A percentile compares a stretch with the other conserved stretches of the same genome.
Evolutionary conservation across 1,284 basidiomycete species (phyloP).

Genomic region (Ceratobasidium sp.): DNA sequence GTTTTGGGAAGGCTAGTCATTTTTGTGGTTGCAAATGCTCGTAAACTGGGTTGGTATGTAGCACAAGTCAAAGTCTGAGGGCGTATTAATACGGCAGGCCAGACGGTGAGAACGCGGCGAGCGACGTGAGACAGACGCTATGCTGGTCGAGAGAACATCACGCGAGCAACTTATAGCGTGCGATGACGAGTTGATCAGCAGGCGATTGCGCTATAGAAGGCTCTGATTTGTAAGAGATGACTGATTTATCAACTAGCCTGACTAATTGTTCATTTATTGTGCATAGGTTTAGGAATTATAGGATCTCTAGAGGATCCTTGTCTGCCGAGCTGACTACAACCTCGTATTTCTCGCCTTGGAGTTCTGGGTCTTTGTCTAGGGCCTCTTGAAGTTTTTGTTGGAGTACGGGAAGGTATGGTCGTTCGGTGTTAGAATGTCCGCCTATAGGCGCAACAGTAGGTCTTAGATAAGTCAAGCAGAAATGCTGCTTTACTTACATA

Average conservation of each 20-base stretch:
- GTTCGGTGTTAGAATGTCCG: slow-evolving; percentile 90
- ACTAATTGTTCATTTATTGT: neutral
- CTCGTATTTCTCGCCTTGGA: slow-evolving; percentile 61
- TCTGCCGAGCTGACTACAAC: slow-evolving; percentile 73
- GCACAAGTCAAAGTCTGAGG: neutral
- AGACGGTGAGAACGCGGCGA: neutral
- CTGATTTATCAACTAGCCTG: neutral
- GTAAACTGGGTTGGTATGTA: neutral
- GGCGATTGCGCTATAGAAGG: slow-evolving; percentile 2
- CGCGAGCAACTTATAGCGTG: neutral
- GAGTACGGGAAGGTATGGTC: slow-evolving; percentile 83
- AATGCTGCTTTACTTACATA: slow-evolving; percentile 69
- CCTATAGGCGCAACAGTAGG: slow-evolving; percentile 59
- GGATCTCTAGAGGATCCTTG: slow-evolving; percentile 70
- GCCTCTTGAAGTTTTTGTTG: slow-evolving; percentile 72
- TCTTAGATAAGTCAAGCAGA: slow-evolving; percentile 47
- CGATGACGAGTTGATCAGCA: slow-evolving; percentile 1
- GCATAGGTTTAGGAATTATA: slow-evolving; percentile 49
- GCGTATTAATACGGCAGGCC: neutral
- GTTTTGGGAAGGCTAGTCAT: slow-evolving; percentile 36
- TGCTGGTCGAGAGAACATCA: slow-evolving; percentile 11
- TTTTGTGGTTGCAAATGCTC: neutral
- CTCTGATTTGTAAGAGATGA: slow-evolving; percentile 17
- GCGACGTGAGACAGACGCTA: slow-evolving; percentile 18
- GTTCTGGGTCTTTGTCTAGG: slow-evolving; percentile 60